phyloP scores from a whole-genome alignment of 306 rosid genomes.

The Abrus precatorius region DNA sequence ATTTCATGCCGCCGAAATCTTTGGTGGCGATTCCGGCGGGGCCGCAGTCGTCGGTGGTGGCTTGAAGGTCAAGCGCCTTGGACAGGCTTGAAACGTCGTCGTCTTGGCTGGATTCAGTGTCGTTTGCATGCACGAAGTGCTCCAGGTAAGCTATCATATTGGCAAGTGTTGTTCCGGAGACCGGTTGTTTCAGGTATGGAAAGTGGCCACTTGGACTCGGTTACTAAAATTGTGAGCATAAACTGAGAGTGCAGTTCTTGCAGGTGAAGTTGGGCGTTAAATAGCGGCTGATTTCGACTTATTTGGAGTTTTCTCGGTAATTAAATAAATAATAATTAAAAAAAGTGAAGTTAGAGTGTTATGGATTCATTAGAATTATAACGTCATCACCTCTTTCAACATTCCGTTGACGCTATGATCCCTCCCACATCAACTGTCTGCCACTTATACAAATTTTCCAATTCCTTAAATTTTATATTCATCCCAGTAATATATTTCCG shows the following conservation, averaged over 20 bases:
- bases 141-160: background rate
- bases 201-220: no score
- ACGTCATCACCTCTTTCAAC: constrained; percentile 13
- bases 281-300: constrained; percentile 4
- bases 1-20: constrained; percentile 17
- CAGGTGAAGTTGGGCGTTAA: constrained; percentile 22
- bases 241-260: background rate
- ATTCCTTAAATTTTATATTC: background rate
- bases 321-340: background rate
- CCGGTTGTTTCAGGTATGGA: background rate
- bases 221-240: background rate
- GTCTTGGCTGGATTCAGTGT: background rate
- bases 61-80: constrained; percentile 10
- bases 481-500: background rate
- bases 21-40: constrained; percentile 14
- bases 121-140: background rate
- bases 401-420: constrained; percentile 32
- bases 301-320: background rate
- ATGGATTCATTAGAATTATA: constrained; percentile 13
- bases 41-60: background rate
- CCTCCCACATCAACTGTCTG: constrained; percentile 27
- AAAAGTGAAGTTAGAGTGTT: background rate
- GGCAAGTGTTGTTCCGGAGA: background rate
- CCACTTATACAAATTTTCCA: constrained; percentile 27
- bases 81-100: background rate